Base-by-base conservation (phyloP, 305 asterid genomes). In the Fraxinus latifolia region DNA sequence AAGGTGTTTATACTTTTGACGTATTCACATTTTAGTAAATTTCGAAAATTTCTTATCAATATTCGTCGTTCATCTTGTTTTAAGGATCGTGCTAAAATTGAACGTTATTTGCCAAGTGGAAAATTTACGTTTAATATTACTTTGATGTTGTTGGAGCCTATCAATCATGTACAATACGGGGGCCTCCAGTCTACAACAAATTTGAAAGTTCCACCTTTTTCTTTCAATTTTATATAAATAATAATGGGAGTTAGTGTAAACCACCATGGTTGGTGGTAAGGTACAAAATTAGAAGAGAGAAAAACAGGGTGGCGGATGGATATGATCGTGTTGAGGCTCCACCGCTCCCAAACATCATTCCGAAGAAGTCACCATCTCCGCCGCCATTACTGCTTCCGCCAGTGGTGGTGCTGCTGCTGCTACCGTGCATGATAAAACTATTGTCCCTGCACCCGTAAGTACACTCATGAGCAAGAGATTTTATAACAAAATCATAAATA, bases 341-440 rank as follows among this genome's bases (percentile, higher is more conserved):
- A 58, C 37, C 70, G 0, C 80, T 72, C 3, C 83, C 70, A 74
- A 81, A 81, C 47, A 58, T 74, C 83, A 81, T 81, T 55, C 83
- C 83, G 3, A 74, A 36, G 72, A 81, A 14, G 47, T 81, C 80
- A 17, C 77, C 47, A 55, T 76, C 62, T 5, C 80, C 76, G 0
- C 62, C 73, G 50, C 27, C 23, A 14, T 34, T 34, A 21, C 82
- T 23, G 60, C 78, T 36, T 58, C 44, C 83, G 19, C 39, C 83
- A 32, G 33, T 74, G 23, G 65, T 62, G 32, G 47, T 71, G 0
- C 42, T 73, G 79, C 34, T 67, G 0, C 79, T 60, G 29, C 77
- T n/a, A 19, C 79, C 32, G 27, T 53, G 36, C 25, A n/a, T 74
- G 83, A 77, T 58, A 14, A 81, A 53, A 44, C 83, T 74, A 29